These are phyloP conservation scores for Euphrasia arctica DNA, from an alignment of 305 asterid species.

Conservation along the genomic window DNA sequence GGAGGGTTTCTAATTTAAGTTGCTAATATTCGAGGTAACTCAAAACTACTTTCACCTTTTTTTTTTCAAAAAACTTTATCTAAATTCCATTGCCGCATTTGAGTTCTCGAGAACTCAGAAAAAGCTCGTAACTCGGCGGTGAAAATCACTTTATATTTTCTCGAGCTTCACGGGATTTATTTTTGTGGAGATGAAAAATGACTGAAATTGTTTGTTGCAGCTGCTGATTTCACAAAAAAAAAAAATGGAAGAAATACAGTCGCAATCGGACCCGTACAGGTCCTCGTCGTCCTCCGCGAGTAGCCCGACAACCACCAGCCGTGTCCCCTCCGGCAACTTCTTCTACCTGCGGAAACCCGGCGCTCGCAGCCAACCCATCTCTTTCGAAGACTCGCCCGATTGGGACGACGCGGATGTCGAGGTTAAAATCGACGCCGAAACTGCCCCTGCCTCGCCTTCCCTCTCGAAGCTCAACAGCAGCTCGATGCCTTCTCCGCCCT, in stretches of 20 bases:
- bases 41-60: slow-evolving; percentile 1
- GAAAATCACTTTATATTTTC: background rate
- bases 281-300: slow-evolving; percentile 96
- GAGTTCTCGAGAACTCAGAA: slow-evolving; percentile 18
- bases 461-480: slow-evolving; percentile 88
- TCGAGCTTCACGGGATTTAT: background rate
- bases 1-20: too few relatives aligned
- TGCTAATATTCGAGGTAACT: slow-evolving; percentile 26
- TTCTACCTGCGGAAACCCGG: slow-evolving; percentile 92
- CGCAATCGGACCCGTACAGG: slow-evolving; percentile 89
- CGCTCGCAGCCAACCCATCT: slow-evolving; percentile 78
- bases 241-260: slow-evolving; percentile 91
- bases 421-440: slow-evolving; percentile 75
- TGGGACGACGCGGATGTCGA: slow-evolving; percentile 94
- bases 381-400: slow-evolving; percentile 95
- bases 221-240: background rate
- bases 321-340: slow-evolving; percentile 94
- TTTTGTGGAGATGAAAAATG: background rate
- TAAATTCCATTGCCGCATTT: background rate
- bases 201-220: slow-evolving; percentile 2
- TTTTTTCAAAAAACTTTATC: background rate
- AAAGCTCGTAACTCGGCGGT: slow-evolving; percentile 19
- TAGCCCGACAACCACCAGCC: slow-evolving; percentile 65
- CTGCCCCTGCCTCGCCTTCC: slow-evolving; percentile 79
- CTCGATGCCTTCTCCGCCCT: slow-evolving; percentile 78